Conservation (phyloP, 148 eudicot species). For the Fallopia convolvulus region DNA sequence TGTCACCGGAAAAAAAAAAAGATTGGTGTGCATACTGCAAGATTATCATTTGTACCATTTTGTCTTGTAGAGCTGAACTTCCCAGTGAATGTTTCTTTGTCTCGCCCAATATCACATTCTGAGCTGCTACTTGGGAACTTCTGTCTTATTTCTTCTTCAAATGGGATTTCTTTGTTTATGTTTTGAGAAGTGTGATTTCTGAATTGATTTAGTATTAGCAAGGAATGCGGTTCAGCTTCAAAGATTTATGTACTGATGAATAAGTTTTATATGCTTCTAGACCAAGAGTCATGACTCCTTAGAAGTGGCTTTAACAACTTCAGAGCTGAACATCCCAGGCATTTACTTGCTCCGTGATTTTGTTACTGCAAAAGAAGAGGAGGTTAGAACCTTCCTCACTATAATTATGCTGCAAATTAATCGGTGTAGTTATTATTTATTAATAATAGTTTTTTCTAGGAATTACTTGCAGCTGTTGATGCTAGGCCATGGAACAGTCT, state of each 20-base stretch:
- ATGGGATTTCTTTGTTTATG: background rate
- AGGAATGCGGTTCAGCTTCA: background rate
- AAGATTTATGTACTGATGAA: background rate
- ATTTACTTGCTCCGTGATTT: conserved; percentile 78
- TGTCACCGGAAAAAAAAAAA: background rate
- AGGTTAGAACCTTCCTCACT: conserved; percentile 47
- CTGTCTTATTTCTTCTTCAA: background rate
- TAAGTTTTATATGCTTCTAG: conserved; percentile 23
- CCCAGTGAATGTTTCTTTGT: background rate
- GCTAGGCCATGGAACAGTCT: conserved; percentile 70
- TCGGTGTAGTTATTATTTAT: background rate
- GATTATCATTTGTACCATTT: background rate
- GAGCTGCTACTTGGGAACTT: background rate
- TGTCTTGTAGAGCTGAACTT: background rate
- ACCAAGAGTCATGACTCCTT: conserved; percentile 36
- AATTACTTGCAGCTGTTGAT: conserved; percentile 90
- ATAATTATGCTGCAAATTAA: background rate
- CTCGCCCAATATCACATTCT: background rate
- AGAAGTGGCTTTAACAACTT: conserved; percentile 59
- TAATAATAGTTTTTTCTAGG: conserved; percentile 37
- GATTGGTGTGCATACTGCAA: background rate
- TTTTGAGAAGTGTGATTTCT: background rate
- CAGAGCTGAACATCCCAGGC: conserved; percentile 75
- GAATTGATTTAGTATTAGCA: background rate
- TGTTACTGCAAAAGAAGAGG: conserved; percentile 61